These are phyloP conservation scores for Acidomyces sp. DNA, from an alignment of 495 filamentous ascomycete species.

Conservation along the genomic window DNA sequence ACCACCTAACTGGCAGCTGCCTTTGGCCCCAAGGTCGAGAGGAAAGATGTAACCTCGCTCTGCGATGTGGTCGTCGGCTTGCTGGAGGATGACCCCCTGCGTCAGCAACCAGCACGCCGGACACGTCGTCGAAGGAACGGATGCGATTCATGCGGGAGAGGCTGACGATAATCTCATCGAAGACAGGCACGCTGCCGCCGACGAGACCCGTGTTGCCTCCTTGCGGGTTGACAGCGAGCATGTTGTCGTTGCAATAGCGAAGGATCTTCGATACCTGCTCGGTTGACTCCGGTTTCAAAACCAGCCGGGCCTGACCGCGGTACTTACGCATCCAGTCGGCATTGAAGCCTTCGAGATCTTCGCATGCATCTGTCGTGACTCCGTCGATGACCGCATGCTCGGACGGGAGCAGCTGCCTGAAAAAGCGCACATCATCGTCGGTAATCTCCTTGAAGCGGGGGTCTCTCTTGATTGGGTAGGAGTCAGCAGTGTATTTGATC, in stretches of 20 bases:
- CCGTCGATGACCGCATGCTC: constrained; percentile 75
- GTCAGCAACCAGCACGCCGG: constrained; percentile 79
- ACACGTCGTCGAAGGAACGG: constrained; percentile 78
- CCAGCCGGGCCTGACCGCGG: constrained; percentile 72
- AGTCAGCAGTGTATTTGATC: constrained; percentile 22
- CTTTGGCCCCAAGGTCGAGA: constrained; percentile 89
- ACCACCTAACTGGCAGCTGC: constrained; percentile 94
- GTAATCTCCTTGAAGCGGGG: constrained; percentile 53
- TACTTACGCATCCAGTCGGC: constrained; percentile 99
- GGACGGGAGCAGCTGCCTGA: constrained; percentile 59
- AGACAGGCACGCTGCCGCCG: constrained; percentile 86
- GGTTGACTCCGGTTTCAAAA: constrained; percentile 70
- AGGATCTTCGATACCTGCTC: constrained; percentile 79
- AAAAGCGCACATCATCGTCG: constrained; percentile 63
- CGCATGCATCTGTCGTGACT: constrained; percentile 50
- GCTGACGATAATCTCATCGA: constrained; percentile 93
- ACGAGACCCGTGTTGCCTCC: constrained; percentile 94
- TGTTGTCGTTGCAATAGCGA: constrained; percentile 83
- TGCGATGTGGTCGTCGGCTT: constrained; percentile 69
- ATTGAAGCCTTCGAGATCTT: constrained; percentile 85
- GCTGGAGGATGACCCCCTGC: constrained; percentile 83
- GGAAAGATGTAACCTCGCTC: constrained; percentile 78
- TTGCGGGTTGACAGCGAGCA: constrained; percentile 90
- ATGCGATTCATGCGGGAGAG: constrained; percentile 81
- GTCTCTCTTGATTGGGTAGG: constrained; percentile 72